phyloP scores from a whole-genome alignment of 2,329 filamentous ascomycete species.

The Fusarium setosum region DNA sequence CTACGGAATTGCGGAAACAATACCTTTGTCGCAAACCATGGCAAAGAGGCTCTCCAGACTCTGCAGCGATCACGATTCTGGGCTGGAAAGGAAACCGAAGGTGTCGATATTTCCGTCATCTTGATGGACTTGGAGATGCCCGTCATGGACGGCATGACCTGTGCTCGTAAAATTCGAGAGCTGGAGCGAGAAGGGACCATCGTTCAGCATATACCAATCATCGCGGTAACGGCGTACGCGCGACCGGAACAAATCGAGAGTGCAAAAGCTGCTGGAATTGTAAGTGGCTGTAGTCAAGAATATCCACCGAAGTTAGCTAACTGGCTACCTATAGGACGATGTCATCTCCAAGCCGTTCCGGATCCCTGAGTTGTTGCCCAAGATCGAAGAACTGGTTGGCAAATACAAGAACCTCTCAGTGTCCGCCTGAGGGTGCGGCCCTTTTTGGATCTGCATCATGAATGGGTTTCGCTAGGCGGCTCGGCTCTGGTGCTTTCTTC shows the following conservation, averaged over 20 bases:
- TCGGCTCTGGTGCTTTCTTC: neutral
- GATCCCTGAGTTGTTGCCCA: slow-evolving; percentile 76
- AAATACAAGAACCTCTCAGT: slow-evolving; percentile 52
- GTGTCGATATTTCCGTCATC: slow-evolving; percentile 72
- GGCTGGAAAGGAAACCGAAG: slow-evolving; percentile 58
- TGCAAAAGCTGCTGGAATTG: slow-evolving; percentile 79
- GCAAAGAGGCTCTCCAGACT: slow-evolving; percentile 70
- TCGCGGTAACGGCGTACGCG: slow-evolving; percentile 86
- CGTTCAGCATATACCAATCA: slow-evolving; percentile 76
- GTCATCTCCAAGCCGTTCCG: slow-evolving; percentile 85
- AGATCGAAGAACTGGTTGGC: slow-evolving; percentile 68
- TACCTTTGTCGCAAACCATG: slow-evolving; percentile 73
- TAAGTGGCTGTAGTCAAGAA: slow-evolving; percentile 52
- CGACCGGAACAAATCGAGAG: slow-evolving; percentile 78
- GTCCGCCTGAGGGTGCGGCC: slow-evolving; percentile 21
- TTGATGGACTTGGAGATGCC: slow-evolving; percentile 89
- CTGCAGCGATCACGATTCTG: slow-evolving; percentile 68
- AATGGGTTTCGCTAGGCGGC: neutral
- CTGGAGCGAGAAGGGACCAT: slow-evolving; percentile 72
- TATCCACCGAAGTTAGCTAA: slow-evolving; percentile 8
- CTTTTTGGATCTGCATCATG: neutral
- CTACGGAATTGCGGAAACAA: slow-evolving; percentile 70
- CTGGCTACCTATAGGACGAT: slow-evolving; percentile 64
- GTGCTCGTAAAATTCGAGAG: slow-evolving; percentile 75
- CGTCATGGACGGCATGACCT: slow-evolving; percentile 84